Evolutionary conservation across 164 flowering plant species (phyloP), one percentile per base, ranked within the genome.

Genomic region (Hamamelis virginiana): DNA sequence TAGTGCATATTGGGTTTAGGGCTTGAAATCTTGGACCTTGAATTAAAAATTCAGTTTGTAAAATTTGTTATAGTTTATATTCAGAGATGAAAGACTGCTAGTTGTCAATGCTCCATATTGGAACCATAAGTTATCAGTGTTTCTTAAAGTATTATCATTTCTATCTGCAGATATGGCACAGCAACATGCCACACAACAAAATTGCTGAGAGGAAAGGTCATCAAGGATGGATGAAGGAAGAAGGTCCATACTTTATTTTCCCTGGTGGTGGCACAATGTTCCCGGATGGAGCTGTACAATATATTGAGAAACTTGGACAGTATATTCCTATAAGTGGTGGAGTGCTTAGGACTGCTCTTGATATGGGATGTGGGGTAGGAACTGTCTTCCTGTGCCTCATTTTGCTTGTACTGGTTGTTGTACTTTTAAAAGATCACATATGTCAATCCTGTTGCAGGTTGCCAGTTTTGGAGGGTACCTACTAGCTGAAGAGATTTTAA

Each of bases 261-360:
- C 98, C 99, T 21, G 99, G 97, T 62, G 99, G 99, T 69, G 98
- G 99, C 22, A 96, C 99, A 41, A 93, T 96, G 99, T 96, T 93
- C 59, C 97, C 97, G 10, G 98, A 90, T 71, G 99, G 99, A 64
- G 99, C 98, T 12, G 80, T 76, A 50, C 85, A 80, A 45, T 96
- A 96, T 73, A 90, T 96, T 64, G 92, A 96, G 64, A 93, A 89
- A 78, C 96, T 96, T 60, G 81, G 84, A 50, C 94, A 90, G 73
- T 87, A 90, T 78, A 93, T 96, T 65, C 99, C 96, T 43, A 73
- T 87, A 4, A 75, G 76, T 66, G 91, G 85, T 38, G 91, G 97
- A 64, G 73, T 72, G 69, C 64, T 96, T 71, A 87, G 99, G 80
- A 96, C 99, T 23, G 99, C 97, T 61, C 93, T 96, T 78, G 99